These are phyloP conservation scores for Priceomyces haplophilus DNA, from an alignment of 805 yeast genomes.

Conservation along the genomic window DNA sequence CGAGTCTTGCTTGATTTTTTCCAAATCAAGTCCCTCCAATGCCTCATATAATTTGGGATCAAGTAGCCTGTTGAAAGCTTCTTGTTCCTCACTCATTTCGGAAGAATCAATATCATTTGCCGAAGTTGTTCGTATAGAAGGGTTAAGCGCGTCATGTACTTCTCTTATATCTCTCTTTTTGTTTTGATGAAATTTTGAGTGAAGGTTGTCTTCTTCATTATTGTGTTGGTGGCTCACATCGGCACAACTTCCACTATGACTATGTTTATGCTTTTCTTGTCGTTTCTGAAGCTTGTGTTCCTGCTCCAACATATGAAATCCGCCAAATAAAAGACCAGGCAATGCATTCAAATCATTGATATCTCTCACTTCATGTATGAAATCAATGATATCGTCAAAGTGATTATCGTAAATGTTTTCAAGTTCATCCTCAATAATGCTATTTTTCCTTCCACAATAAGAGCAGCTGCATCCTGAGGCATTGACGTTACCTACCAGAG, in stretches of 20 bases:
- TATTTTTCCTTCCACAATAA: conserved; percentile 72
- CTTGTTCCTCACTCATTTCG: conserved; percentile 9
- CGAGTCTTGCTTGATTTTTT: conserved; percentile 18
- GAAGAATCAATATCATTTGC: background rate
- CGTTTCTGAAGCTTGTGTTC: conserved; percentile 29
- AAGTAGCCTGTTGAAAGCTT: conserved; percentile 20
- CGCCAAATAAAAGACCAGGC: conserved; percentile 35
- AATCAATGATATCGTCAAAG: conserved; percentile 46
- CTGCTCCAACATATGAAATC: conserved; percentile 34
- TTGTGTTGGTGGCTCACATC: conserved; percentile 6
- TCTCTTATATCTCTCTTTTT: conserved; percentile 2
- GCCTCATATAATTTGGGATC: conserved; percentile 29
- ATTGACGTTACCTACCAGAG: conserved; percentile 1
- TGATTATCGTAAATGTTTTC: conserved; percentile 69
- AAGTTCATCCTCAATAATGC: conserved; percentile 71
- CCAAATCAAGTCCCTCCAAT: conserved; percentile 24
- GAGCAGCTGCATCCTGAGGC: conserved; percentile 58
- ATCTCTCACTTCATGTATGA: conserved; percentile 38
- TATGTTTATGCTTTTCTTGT: conserved; percentile 13
- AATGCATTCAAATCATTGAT: conserved; percentile 34
- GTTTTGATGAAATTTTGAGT: background rate
- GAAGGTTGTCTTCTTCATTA: background rate
- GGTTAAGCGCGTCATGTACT: background rate
- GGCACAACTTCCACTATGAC: conserved; percentile 5
- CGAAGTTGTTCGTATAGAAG: background rate